Evolutionary conservation across 371 early-diverging fungal species (phyloP), one percentile per base, ranked within the genome.

Genomic region (Mucor circinelloides): DNA sequence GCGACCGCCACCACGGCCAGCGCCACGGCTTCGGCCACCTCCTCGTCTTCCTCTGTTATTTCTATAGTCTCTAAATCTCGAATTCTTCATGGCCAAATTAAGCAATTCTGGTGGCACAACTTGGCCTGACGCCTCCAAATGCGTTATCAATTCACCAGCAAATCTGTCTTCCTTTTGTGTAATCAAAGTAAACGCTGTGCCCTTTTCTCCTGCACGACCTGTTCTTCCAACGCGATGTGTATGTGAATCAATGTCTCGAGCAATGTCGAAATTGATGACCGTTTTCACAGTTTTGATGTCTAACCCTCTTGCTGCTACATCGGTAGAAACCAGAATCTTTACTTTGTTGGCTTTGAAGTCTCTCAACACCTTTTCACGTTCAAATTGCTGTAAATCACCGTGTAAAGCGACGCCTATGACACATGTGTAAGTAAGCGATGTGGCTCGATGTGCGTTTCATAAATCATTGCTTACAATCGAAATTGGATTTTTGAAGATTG

Each of bases 251-350:
- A 92, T 90, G 70, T 87, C 89, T 57, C 88, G 80, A 3, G 94
- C 91, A 28, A 90, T 71, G 70, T 93, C 94, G 68, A 84, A 93
- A 70, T 93, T 91, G 60, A 94, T 75, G 2, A 94, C 92, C 0
- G 81, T 86, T 30, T 88, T 86, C 8, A 93, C 85, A 1, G 83
- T 59, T 50, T 90, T 88, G 66, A 94, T 93, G 68, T 94, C 98
- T 38, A 97, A 80, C 64, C 99, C 99, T 74, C 99, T 88, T 9
- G 96, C 97, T 40, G 99, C 99, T 13, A 99, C 99, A 80, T 99
- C 99, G 0, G 99, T 99, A 3, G 99, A 99, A 52, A 99, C 91
- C 65, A 99, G 77, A 32, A 96, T 88, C n/a, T 91, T 84, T 70
- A 87, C 87, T 55, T 77, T 81, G 66, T 85, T 90, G 10, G 69